Evolutionary conservation across 2,329 filamentous ascomycete genomes (phyloP).

Genomic region (Xylogone sp.): DNA sequence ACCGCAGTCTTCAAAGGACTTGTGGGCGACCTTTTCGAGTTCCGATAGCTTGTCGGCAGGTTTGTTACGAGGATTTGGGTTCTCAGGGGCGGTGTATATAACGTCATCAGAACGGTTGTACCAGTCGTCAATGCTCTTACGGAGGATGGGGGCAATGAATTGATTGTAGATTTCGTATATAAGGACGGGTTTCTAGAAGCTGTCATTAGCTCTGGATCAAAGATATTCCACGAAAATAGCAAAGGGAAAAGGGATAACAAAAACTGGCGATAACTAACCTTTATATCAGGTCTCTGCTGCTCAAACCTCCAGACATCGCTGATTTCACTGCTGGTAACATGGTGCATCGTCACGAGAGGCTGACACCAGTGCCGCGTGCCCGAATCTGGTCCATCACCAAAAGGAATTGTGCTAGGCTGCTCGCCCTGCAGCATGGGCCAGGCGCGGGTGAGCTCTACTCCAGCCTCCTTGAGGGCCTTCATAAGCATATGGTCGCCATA

Average conservation of each 20-base stretch:
- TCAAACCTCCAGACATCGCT: slow-evolving; percentile 51
- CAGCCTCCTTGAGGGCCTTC: slow-evolving; percentile 43
- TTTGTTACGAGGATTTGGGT: slow-evolving; percentile 40
- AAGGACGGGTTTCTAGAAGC: slow-evolving; percentile 37
- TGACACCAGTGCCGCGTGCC: slow-evolving; percentile 45
- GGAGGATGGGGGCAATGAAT: slow-evolving; percentile 42
- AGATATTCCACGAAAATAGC: background rate
- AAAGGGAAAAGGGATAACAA: background rate
- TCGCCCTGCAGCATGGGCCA: slow-evolving; percentile 54
- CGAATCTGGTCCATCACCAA: slow-evolving; percentile 27
- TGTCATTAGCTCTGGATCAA: slow-evolving; percentile 20
- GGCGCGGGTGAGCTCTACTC: slow-evolving; percentile 36
- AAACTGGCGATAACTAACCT: too few species aligned
- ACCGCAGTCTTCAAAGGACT: slow-evolving; percentile 39
- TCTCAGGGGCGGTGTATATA: slow-evolving; percentile 37
- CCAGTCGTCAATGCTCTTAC: slow-evolving; percentile 42
- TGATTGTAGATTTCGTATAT: slow-evolving; percentile 47
- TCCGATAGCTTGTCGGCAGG: slow-evolving; percentile 34
- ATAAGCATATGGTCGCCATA: slow-evolving; percentile 51
- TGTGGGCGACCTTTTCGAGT: slow-evolving; percentile 41
- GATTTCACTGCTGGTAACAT: slow-evolving; percentile 49
- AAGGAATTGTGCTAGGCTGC: slow-evolving; percentile 47
- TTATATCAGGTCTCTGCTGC: slow-evolving; percentile 26
- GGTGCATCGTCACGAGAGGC: slow-evolving; percentile 54
- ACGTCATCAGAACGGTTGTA: slow-evolving; percentile 48